These are phyloP conservation scores for Scutellaria baicalensis DNA, from an alignment of 257 asterid species.

Conservation along the genomic window DNA sequence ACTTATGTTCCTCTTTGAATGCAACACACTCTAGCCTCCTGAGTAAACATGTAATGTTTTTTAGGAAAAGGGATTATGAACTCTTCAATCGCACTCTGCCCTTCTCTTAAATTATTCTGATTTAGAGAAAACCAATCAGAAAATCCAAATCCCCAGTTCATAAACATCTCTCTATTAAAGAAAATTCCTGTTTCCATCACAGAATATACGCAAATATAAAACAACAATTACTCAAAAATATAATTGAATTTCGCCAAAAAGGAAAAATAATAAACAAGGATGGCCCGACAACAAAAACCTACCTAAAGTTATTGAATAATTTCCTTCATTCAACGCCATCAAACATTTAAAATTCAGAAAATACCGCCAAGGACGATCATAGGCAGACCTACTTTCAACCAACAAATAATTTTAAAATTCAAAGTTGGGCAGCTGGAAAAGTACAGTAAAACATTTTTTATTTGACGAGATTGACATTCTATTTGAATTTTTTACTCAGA, in stretches of 20 bases:
- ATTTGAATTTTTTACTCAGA: not conserved
- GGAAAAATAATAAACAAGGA: slow-evolving; percentile 3
- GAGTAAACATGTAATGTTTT: slow-evolving; percentile 14
- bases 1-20: slow-evolving; percentile 18
- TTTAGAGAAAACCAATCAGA: slow-evolving; percentile 28
- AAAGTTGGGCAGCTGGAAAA: slow-evolving; percentile 28
- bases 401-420: slow-evolving; percentile 27
- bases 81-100: slow-evolving; percentile 11
- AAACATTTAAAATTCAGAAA: slow-evolving; percentile 26
- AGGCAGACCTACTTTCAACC: slow-evolving; percentile 39
- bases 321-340: slow-evolving; percentile 37
- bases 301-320: slow-evolving; percentile 46
- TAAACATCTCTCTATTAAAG: slow-evolving; percentile 21
- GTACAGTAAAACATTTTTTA: not conserved
- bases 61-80: slow-evolving; percentile 18
- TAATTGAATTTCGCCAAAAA: slow-evolving; percentile 16
- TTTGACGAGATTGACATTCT: not conserved
- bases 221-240: slow-evolving; percentile 19
- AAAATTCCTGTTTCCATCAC: slow-evolving; percentile 20
- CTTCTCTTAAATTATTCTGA: slow-evolving; percentile 16
- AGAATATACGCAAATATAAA: not conserved
- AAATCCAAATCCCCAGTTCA: slow-evolving; percentile 38
- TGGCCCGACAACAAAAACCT: slow-evolving; percentile 36
- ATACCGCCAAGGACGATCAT: slow-evolving; percentile 39
- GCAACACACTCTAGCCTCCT: slow-evolving; percentile 29